Base-by-base conservation (phyloP, 2,329 filamentous ascomycete species). In the Alternaria conjuncta region DNA sequence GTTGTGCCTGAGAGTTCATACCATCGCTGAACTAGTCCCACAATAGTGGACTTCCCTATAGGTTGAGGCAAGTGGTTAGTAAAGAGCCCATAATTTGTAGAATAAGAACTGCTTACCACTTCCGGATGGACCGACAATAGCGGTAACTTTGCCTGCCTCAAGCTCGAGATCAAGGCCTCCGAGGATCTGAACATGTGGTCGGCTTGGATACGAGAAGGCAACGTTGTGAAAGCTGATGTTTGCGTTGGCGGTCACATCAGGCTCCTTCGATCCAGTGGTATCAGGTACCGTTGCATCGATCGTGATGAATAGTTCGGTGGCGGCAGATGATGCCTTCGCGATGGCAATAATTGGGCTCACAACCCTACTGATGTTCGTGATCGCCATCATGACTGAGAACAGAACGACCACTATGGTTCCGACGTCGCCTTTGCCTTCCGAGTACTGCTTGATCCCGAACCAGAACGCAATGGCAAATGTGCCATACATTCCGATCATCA, bases 31-130 rank as follows among this genome's bases (percentile, higher is more conserved):
- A 93, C 82, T 3, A 94, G 80, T 0, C 89, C 90, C 1, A 93
- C 87, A 25, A 93, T 88, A 0, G 91, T 94, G 55, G 88, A 91
- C 76, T 94, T 94, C 0, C 92, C 91, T 5, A 86, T 89, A 0
- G 15, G 45, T 44, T 8, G 20, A 3, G 21, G n/a, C 28, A 32
- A 10, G 13, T 41, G 15, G 25, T 64, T 15, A 64, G 53, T 26
- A 50, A 18, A n/a, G 7, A 18, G 12, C 11, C n/a, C 18, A 25
- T 11, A 6, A 30, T 7, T 23, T 11, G 18, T 5, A 45, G 20
- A 10, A 3, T 6, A 9, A 6, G 9, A 18, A 25, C 5, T 13
- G 44, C 60, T 59, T 44, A 62, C 60, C 60, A 55, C 60, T 62
- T 18, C 64, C 64, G 3, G 89, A 92, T 0, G 90, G 87, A 0